These are phyloP conservation scores for Micractinium conductrix DNA, from an alignment of 139 green algal species.

Conservation along the genomic window DNA sequence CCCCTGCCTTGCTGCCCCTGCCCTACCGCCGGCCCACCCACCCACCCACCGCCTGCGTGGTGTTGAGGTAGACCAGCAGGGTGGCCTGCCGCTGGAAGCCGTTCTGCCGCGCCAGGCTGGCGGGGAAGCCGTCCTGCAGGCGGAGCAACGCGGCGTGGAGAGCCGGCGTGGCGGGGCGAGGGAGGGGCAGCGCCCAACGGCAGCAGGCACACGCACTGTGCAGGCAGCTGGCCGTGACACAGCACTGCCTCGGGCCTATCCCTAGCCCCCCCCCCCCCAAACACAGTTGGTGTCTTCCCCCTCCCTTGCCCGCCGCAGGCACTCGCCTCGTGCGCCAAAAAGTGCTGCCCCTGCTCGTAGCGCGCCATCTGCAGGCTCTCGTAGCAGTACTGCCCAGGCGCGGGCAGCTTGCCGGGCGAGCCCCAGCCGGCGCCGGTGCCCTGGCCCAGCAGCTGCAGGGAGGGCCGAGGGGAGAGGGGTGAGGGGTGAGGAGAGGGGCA, in stretches of 20 bases:
- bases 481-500: not conserved
- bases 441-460: slow-evolving; percentile 48
- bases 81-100: slow-evolving; percentile 81
- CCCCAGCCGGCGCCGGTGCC: slow-evolving; percentile 48
- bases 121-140: slow-evolving; percentile 73
- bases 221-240: too few relatives aligned
- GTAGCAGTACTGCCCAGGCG: slow-evolving; percentile 64
- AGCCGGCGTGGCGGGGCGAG: not conserved
- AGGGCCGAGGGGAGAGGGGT: not conserved
- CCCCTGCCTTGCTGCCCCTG: too few relatives aligned
- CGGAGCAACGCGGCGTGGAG: not conserved
- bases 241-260: too few relatives aligned
- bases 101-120: slow-evolving; percentile 58
- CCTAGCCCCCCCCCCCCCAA: too few relatives aligned
- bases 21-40: too few relatives aligned
- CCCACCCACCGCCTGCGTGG: not conserved
- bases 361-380: slow-evolving; percentile 71
- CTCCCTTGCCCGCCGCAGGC: too few relatives aligned
- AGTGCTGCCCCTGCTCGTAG: slow-evolving; percentile 72
- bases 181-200: not conserved
- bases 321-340: slow-evolving; percentile 72
- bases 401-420: slow-evolving; percentile 51
- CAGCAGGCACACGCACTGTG: too few relatives aligned
- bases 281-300: too few relatives aligned
- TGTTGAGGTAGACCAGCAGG: slow-evolving; percentile 73